A percentile compares a stretch with the other conserved stretches of the same genome.
These are phyloP conservation scores for Yamadazyma nakazawae DNA, from an alignment of 805 yeast species.

Conservation along the genomic window DNA sequence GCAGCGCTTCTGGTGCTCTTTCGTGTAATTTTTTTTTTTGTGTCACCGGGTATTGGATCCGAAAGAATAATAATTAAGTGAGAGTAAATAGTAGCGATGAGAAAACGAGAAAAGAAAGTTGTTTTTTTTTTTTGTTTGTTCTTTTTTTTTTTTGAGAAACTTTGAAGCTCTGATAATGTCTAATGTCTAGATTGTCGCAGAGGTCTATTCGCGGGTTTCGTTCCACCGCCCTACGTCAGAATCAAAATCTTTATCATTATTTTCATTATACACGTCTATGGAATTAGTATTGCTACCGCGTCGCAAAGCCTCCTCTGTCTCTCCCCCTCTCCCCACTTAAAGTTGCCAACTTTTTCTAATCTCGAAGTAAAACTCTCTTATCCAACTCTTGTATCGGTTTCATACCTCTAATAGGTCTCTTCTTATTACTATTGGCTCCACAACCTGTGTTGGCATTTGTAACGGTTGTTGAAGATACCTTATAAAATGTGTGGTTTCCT, in stretches of 20 bases:
- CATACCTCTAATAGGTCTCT: conserved; percentile 2
- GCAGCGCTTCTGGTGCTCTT: background rate
- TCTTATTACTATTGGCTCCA: background rate
- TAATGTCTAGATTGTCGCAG: background rate
- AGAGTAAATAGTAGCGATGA: no score
- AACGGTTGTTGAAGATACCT: conserved; percentile 5
- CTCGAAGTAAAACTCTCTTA: background rate
- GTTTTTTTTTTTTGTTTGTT: no score
- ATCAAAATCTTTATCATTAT: background rate
- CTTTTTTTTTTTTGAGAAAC: no score
- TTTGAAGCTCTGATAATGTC: no score
- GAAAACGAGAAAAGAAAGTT: no score
- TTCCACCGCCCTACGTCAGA: background rate
- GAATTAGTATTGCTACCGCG: background rate
- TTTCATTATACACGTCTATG: conserved; percentile 2
- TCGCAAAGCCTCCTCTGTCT: background rate
- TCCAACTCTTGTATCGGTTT: conserved; percentile 6
- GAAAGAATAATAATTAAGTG: no score
- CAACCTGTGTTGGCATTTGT: conserved; percentile 8
- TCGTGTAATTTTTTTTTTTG: background rate
- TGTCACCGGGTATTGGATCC: no score
- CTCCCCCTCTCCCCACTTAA: background rate
- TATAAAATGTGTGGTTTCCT: conserved; percentile 8
- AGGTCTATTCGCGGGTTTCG: background rate
- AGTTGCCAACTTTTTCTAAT: background rate